Evolutionary conservation across 1,284 basidiomycete genomes (phyloP).

Genomic region (Entoloma clypeatum): DNA sequence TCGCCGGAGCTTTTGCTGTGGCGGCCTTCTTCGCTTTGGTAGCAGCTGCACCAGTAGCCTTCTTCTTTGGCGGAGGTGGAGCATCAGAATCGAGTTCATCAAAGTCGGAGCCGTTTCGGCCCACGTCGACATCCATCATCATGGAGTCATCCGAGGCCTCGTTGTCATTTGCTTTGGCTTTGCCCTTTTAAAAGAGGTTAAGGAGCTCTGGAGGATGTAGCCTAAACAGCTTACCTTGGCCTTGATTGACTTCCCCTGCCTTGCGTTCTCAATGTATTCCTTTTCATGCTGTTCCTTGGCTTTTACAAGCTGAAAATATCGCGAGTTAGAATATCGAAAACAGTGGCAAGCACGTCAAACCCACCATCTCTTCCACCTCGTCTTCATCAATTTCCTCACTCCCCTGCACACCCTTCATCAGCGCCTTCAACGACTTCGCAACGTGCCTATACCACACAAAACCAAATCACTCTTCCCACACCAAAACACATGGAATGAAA

Average conservation of each 20-base stretch:
- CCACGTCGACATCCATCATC: conserved; percentile 59
- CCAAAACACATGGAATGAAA: not conserved
- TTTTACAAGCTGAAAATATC: conserved; percentile 48
- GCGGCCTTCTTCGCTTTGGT: conserved; percentile 40
- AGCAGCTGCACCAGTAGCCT: conserved; percentile 23
- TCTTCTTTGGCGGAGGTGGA: conserved; percentile 51
- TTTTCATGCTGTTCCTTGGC: conserved; percentile 66
- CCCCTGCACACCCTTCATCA: conserved; percentile 64
- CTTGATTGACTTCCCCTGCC: conserved; percentile 33
- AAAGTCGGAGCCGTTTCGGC: conserved; percentile 46
- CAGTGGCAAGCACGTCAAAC: conserved; percentile 11
- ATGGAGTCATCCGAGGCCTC: conserved; percentile 76
- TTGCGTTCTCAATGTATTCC: conserved; percentile 48
- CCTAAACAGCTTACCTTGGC: conserved; percentile 31
- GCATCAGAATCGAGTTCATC: conserved; percentile 48
- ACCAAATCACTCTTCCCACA: not conserved
- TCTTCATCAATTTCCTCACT: conserved; percentile 68
- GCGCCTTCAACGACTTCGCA: conserved; percentile 50
- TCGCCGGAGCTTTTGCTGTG: conserved; percentile 32
- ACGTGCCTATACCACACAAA: conserved; percentile 57
- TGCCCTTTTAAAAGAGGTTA: conserved; percentile 37
- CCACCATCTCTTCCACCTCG: conserved; percentile 71
- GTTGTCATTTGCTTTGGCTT: conserved; percentile 45
- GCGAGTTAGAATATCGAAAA: not conserved
- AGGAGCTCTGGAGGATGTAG: too few species aligned